A percentile compares a stretch with the other conserved stretches of the same genome.
phyloP scores from a whole-genome alignment of 1,139 yeast genomes.

The Hyphopichia burtonii region DNA sequence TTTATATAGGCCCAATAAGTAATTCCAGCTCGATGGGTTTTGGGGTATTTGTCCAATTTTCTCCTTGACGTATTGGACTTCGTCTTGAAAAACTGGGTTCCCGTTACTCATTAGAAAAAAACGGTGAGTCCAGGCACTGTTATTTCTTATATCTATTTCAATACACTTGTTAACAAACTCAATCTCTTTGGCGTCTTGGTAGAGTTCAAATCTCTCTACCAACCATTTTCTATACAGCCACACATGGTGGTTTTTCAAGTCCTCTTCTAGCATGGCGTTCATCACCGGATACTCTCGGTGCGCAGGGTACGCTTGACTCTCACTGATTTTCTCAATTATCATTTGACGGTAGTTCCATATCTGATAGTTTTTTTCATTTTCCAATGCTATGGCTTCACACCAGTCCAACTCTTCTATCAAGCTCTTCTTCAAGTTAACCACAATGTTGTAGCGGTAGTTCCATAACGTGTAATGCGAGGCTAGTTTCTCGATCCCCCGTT shows the following conservation, averaged over 20 bases:
- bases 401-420: constrained; percentile 61
- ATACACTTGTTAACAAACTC: constrained; percentile 51
- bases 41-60: constrained; percentile 66
- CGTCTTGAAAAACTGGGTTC: constrained; percentile 10
- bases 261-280: constrained; percentile 68
- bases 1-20: constrained; percentile 61
- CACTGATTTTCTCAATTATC: constrained; percentile 38
- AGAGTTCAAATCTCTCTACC: constrained; percentile 52
- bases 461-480: constrained; percentile 95
- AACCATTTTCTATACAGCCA: constrained; percentile 93
- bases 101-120: constrained; percentile 52
- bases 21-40: constrained; percentile 88
- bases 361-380: constrained; percentile 88
- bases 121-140: constrained; percentile 93
- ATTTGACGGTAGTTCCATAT: constrained; percentile 90
- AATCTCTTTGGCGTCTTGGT: constrained; percentile 48
- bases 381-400: constrained; percentile 74
- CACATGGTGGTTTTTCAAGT: constrained; percentile 89
- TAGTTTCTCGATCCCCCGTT: constrained; percentile 58
- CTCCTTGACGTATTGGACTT: constrained; percentile 40
- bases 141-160: constrained; percentile 70
- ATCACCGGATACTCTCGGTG: constrained; percentile 63
- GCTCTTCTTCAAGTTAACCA: constrained; percentile 38
- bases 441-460: constrained; percentile 69
- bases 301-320: constrained; percentile 33